Conservation (phyloP, 139 green algal species). For the Volvox reticuliferus region DNA sequence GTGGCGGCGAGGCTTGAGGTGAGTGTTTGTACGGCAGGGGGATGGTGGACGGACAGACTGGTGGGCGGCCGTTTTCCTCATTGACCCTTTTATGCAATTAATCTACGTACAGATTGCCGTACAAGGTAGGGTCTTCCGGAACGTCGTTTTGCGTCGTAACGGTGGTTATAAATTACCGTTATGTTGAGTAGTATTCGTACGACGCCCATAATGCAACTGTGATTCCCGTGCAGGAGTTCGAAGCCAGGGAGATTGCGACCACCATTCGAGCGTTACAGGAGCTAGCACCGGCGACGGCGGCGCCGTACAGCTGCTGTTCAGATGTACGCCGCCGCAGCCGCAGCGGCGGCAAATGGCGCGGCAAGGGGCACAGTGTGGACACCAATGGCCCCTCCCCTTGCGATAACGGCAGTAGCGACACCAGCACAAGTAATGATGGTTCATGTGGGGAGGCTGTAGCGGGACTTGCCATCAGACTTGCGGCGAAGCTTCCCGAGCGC, state of each 20-base stretch:
- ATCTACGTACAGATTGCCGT: too few species aligned
- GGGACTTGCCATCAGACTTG: neutral
- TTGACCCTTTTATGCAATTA: too few species aligned
- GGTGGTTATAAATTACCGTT: too few species aligned
- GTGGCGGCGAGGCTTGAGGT: neutral
- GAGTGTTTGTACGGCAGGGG: neutral
- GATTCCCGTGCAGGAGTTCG: neutral
- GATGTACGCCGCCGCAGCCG: neutral
- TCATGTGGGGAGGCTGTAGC: neutral
- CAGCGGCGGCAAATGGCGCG: neutral
- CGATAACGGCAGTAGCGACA: neutral
- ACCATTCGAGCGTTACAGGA: neutral
- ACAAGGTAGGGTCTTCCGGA: too few species aligned
- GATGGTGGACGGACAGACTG: too few species aligned
- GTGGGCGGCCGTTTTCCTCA: too few species aligned
- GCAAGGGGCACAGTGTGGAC: neutral
- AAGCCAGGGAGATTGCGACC: neutral
- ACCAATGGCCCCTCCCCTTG: neutral
- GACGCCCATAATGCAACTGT: too few species aligned
- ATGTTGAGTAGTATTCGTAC: too few species aligned
- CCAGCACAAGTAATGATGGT: neutral
- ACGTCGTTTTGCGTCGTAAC: too few species aligned
- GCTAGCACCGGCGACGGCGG: neutral
- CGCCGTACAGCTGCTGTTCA: neutral
- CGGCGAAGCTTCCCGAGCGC: neutral